Conservation (phyloP, 768 basidiomycete genomes). For the Leccinellum albellum region DNA sequence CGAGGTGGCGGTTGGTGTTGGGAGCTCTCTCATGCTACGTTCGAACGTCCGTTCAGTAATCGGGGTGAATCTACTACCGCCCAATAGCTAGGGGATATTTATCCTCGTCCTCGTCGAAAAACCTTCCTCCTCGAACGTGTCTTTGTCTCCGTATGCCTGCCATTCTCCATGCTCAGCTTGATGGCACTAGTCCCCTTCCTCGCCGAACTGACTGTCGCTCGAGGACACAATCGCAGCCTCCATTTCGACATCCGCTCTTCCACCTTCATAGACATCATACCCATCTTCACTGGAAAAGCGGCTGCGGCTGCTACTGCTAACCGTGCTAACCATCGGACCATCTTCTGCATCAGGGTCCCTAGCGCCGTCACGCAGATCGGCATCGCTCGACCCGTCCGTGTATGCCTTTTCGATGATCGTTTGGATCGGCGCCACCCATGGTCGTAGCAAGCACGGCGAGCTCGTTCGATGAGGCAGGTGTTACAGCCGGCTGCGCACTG, state of each 20-base stretch:
- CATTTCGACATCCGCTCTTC: conserved; percentile 25
- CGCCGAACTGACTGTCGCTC: conserved; percentile 32
- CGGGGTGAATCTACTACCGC: conserved; percentile 84
- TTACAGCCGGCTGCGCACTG: conserved; percentile 10
- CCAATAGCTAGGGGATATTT: conserved; percentile 47
- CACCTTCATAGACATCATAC: conserved; percentile 29
- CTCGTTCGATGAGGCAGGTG: conserved; percentile 21
- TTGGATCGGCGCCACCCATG: conserved; percentile 14
- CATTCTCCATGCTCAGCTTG: conserved; percentile 7
- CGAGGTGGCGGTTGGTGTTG: conserved; percentile 42
- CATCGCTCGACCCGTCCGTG: conserved; percentile 34
- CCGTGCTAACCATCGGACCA: conserved; percentile 7
- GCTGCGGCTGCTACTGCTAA: conserved; percentile 28
- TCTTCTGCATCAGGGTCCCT: conserved; percentile 26
- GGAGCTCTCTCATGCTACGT: conserved; percentile 55
- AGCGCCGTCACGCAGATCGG: conserved; percentile 15
- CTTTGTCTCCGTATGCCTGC: conserved; percentile 19
- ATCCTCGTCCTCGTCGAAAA: conserved; percentile 31
- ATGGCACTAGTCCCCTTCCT: conserved; percentile 26
- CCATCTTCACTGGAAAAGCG: conserved; percentile 34
- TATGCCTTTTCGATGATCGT: conserved; percentile 26
- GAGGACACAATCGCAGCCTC: conserved; percentile 26
- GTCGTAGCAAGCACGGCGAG: conserved; percentile 16
- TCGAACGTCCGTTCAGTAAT: conserved; percentile 95
- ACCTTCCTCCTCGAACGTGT: conserved; percentile 27